phyloP scores from a whole-genome alignment of 106 monocot species.

The Cymbidium sinense region DNA sequence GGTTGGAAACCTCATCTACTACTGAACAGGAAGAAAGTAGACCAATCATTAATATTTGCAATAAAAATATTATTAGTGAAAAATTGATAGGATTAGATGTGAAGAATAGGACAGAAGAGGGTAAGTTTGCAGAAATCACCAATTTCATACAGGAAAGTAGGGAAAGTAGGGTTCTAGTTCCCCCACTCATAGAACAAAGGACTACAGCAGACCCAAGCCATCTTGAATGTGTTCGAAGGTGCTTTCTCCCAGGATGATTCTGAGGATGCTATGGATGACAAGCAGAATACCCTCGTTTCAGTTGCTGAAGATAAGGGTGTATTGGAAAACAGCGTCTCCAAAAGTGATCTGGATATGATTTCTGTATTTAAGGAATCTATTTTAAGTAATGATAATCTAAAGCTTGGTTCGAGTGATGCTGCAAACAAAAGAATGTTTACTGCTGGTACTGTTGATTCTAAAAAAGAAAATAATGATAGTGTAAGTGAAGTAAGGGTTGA shows the following conservation, averaged over 20 bases:
- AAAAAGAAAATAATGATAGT: slow-evolving; percentile 15
- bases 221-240: slow-evolving; percentile 2
- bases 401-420: background rate
- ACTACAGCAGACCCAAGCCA: slow-evolving; percentile 10
- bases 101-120: slow-evolving; percentile 26
- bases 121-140: slow-evolving; percentile 29
- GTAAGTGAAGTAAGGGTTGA: slow-evolving; percentile 32
- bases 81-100: slow-evolving; percentile 16
- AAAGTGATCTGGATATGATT: slow-evolving; percentile 8
- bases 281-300: background rate
- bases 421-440: slow-evolving; percentile 12
- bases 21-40: slow-evolving; percentile 1
- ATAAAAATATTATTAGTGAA: slow-evolving; percentile 27
- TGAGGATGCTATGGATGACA: slow-evolving; percentile 1
- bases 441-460: slow-evolving; percentile 8
- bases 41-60: background rate
- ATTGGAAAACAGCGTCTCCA: slow-evolving; percentile 12
- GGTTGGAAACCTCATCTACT: slow-evolving; percentile 11
- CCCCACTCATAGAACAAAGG: slow-evolving; percentile 17
- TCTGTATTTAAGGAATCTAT: slow-evolving; percentile 8
- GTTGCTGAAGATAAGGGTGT: slow-evolving; percentile 20
- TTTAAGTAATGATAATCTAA: slow-evolving; percentile 6
- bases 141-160: slow-evolving; percentile 16
- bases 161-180: slow-evolving; percentile 11
- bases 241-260: background rate